Base-by-base conservation (phyloP, 495 filamentous ascomycete species). In the Daldinia decipiens region DNA sequence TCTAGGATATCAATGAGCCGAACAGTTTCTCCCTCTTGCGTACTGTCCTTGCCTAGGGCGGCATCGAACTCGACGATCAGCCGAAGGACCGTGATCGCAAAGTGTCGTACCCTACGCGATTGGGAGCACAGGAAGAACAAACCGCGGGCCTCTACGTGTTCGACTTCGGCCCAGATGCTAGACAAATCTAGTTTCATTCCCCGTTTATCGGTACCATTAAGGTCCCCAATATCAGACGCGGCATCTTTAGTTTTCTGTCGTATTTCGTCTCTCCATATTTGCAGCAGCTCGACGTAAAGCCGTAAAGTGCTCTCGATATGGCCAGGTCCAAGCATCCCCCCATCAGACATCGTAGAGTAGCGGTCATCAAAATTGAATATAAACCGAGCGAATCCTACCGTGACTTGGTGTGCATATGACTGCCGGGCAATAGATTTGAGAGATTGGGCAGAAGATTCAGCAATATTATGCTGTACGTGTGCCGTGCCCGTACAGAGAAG, bases 81-180 rank as follows among this genome's bases (percentile, higher is more conserved):
- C 4, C 93, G 91, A 17, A 99, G 82, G 2, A 98, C 96, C 3
- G 90, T 96, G 45, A 99, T 92, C 1, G 95, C 96, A 76, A 95
- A 95, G 43, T 92, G 86, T 36, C 95, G 88, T 26, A 99, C 95
- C 39, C 90, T 86, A 62, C 92, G 86, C 9, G 95, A 98, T 68
- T 98, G 96, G 0, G 95, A 98, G 77, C 96, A 98, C 4, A 99
- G 80, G 77, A 99, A 98, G 83, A 99, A 98, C n/a, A 99, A 79
- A 0, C 96, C 95, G 77, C 98, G 95, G 17, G 95, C 94, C 76
- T 99, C 95, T 43, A 98, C 91, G 74, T 98, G 95, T 71, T 99
- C 96, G 15, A 98, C 94, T 68, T 98, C 91, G 4, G 92, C 92
- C 80, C 93, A 92, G 13, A 96, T 89, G 59, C 88, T 91, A 1